A percentile compares a stretch with the other conserved stretches of the same genome.
Conservation (phyloP, 208 protist genomes). For the Leishmania gerbilli region DNA sequence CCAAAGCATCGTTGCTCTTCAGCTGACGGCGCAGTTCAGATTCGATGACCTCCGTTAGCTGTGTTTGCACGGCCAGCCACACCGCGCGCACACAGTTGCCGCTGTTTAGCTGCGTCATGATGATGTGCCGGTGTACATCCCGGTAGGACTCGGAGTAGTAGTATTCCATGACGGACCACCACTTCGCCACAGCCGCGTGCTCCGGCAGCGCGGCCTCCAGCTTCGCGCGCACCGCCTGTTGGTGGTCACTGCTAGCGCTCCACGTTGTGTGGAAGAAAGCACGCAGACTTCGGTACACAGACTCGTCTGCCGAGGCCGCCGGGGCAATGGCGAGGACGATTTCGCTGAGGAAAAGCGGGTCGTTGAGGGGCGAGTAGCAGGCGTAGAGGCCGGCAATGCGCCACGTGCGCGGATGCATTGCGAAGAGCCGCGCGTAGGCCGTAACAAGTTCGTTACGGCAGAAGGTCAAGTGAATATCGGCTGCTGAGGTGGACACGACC, state of each 20-base stretch:
- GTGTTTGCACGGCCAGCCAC: constrained; percentile 74
- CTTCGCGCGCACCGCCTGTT: constrained; percentile 40
- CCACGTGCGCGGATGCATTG: constrained; percentile 51
- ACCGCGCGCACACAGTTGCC: constrained; percentile 47
- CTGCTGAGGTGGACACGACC: constrained; percentile 25
- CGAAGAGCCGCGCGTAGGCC: constrained; percentile 58
- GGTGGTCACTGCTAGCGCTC: constrained; percentile 47
- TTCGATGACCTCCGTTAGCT: constrained; percentile 48
- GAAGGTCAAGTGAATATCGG: constrained; percentile 59
- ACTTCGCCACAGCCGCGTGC: constrained; percentile 54
- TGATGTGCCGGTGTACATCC: constrained; percentile 47
- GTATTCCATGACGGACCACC: constrained; percentile 60
- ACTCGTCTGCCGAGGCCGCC: constrained; percentile 39
- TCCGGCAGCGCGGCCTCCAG: constrained; percentile 40
- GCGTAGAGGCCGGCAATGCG: constrained; percentile 58
- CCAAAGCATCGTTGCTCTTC: constrained; percentile 33
- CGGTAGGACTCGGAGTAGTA: constrained; percentile 42
- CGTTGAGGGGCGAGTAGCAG: constrained; percentile 71
- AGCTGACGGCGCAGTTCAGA: constrained; percentile 47
- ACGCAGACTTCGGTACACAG: constrained; percentile 39
- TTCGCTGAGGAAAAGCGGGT: constrained; percentile 52
- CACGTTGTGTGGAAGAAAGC: constrained; percentile 56
- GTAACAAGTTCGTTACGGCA: constrained; percentile 56
- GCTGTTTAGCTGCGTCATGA: constrained; percentile 36
- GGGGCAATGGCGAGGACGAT: constrained; percentile 35